phyloP scores from a whole-genome alignment of 2,329 filamentous ascomycete genomes.

The Fusarium tricinctum region DNA sequence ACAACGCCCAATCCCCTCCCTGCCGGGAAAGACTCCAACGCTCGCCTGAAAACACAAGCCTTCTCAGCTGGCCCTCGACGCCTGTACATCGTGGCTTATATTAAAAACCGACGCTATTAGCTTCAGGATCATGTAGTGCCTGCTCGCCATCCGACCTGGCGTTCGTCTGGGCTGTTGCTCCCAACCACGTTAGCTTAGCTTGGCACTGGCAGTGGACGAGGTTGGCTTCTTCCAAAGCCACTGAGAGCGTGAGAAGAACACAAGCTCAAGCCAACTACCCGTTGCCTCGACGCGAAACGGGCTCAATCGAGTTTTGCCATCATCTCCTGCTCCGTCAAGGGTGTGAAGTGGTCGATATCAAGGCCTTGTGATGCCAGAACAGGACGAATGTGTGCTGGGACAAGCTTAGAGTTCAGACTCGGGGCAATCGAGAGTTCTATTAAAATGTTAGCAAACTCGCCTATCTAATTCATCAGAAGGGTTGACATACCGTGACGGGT shows the following conservation, averaged over 20 bases:
- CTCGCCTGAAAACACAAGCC: conserved; percentile 50
- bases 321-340: conserved; percentile 95
- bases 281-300: conserved; percentile 44
- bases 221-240: conserved; percentile 51
- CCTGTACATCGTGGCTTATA: conserved; percentile 43
- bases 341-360: conserved; percentile 94
- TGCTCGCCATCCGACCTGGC: conserved; percentile 49
- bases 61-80: conserved; percentile 46
- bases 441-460: conserved; percentile 30
- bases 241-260: conserved; percentile 49
- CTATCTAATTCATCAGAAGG: neutral
- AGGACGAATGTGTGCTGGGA: conserved; percentile 84
- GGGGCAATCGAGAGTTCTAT: conserved; percentile 96
- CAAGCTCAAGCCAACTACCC: conserved; percentile 54
- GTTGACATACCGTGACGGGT: conserved; percentile 83
- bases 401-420: conserved; percentile 86
- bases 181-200: conserved; percentile 50
- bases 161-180: conserved; percentile 50
- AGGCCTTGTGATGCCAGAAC: conserved; percentile 82
- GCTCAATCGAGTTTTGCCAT: conserved; percentile 95
- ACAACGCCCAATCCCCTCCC: conserved; percentile 50
- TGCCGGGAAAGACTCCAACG: conserved; percentile 51
- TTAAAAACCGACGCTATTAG: conserved; percentile 47
- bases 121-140: conserved; percentile 51
- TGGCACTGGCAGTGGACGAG: conserved; percentile 51